These are phyloP conservation scores for Macrophomina phaseolina DNA, from an alignment of 2,329 filamentous ascomycete species.

Conservation along the genomic window DNA sequence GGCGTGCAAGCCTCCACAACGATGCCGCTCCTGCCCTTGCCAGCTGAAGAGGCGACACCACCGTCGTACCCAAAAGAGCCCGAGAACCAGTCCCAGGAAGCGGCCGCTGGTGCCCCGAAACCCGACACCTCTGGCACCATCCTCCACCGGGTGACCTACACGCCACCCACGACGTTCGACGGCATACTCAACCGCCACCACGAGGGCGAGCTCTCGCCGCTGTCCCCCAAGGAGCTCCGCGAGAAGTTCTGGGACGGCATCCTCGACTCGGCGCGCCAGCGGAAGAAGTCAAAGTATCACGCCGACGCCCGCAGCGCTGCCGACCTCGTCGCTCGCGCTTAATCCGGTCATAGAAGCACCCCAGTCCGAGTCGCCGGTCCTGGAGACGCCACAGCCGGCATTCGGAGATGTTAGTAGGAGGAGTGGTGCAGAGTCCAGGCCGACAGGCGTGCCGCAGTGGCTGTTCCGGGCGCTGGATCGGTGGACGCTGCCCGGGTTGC, in stretches of 20 bases:
- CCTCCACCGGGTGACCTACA: neutral
- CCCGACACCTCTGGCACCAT: neutral
- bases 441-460: neutral
- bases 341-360: slow-evolving; percentile 26
- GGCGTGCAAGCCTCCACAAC: slow-evolving; percentile 1
- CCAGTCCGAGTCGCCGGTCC: slow-evolving; percentile 10
- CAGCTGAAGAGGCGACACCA: neutral
- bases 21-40: neutral
- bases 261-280: slow-evolving; percentile 36
- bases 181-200: slow-evolving; percentile 29
- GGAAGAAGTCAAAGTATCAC: slow-evolving; percentile 29
- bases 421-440: neutral
- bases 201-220: slow-evolving; percentile 29
- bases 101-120: neutral
- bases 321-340: slow-evolving; percentile 32
- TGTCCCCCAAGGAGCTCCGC: slow-evolving; percentile 30
- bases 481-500: slow-evolving; percentile 2
- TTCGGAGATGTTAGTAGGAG: neutral
- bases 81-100: neutral
- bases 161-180: slow-evolving; percentile 29
- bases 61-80: neutral
- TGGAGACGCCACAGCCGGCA: neutral
- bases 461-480: slow-evolving; percentile 28
- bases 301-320: neutral
- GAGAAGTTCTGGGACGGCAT: slow-evolving; percentile 37